A percentile compares a stretch with the other conserved stretches of the same genome.
phyloP scores from a whole-genome alignment of 2,329 filamentous ascomycete genomes.

The Ceratocystis ficicola region DNA sequence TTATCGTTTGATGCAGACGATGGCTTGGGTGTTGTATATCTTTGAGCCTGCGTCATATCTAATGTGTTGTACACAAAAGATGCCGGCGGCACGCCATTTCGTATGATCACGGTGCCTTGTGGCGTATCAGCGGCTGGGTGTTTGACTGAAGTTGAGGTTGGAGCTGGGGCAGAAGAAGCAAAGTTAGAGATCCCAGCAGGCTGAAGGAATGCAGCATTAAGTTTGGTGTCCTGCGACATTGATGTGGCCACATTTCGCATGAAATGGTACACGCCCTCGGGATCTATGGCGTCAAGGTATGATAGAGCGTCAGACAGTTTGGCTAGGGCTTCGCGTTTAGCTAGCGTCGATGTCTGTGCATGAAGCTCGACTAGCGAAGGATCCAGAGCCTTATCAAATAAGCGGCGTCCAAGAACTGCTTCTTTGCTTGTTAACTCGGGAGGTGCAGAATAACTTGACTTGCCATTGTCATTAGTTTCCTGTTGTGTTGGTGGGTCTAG shows the following conservation, averaged over 20 bases:
- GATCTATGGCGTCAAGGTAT: slow-evolving; percentile 72
- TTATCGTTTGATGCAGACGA: slow-evolving; percentile 18
- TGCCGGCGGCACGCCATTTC: slow-evolving; percentile 9
- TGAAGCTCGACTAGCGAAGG: slow-evolving; percentile 74
- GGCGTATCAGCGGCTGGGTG: slow-evolving; percentile 29
- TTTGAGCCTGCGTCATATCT: slow-evolving; percentile 18
- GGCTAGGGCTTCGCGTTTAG: slow-evolving; percentile 71
- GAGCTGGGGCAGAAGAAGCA: background rate
- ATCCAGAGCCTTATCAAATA: slow-evolving; percentile 72
- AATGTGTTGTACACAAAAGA: slow-evolving; percentile 16
- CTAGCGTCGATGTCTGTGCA: slow-evolving; percentile 55
- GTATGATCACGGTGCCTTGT: slow-evolving; percentile 45
- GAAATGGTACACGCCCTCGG: slow-evolving; percentile 78
- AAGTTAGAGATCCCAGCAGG: slow-evolving; percentile 22
- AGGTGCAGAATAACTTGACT: slow-evolving; percentile 34
- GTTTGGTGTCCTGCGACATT: slow-evolving; percentile 56
- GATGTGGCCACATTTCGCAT: slow-evolving; percentile 65
- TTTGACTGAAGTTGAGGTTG: slow-evolving; percentile 4
- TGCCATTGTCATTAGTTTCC: background rate
- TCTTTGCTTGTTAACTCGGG: slow-evolving; percentile 61
- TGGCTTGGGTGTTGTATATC: slow-evolving; percentile 20
- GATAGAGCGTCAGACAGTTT: slow-evolving; percentile 77
- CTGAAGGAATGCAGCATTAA: slow-evolving; percentile 40
- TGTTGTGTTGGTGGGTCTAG: slow-evolving; percentile 31
- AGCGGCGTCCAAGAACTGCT: slow-evolving; percentile 64